phyloP scores from a whole-genome alignment of 1,284 basidiomycete species.

The Mixia osmundae region DNA sequence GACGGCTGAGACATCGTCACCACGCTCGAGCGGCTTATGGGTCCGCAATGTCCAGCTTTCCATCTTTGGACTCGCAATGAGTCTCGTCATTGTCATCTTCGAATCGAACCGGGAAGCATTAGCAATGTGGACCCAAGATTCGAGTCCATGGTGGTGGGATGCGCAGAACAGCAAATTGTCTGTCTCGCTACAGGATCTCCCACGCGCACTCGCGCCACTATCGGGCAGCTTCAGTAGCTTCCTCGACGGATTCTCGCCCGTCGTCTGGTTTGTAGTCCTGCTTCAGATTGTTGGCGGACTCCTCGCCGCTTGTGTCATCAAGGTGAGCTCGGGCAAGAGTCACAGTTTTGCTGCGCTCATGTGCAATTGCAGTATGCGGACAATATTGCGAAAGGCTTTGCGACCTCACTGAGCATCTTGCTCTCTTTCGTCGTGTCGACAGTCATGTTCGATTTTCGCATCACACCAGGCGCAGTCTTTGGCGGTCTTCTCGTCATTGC shows the following conservation, averaged over 20 bases:
- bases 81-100: constrained; percentile 18
- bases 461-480: constrained; percentile 3
- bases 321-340: not conserved
- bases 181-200: too few species aligned
- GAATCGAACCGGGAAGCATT: constrained; percentile 3
- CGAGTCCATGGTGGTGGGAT: not conserved
- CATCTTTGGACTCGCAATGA: constrained; percentile 19
- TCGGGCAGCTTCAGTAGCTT: constrained; percentile 6
- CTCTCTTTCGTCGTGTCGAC: constrained; percentile 19
- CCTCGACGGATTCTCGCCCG: constrained; percentile 18
- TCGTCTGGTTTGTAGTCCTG: constrained; percentile 21
- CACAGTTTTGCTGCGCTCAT: constrained; percentile 5
- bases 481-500: constrained; percentile 4
- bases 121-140: not conserved
- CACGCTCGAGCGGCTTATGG: constrained; percentile 16
- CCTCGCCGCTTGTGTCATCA: constrained; percentile 18
- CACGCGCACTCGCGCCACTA: not conserved
- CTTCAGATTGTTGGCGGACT: constrained; percentile 22
- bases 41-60: constrained; percentile 23
- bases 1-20: not conserved
- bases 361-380: constrained; percentile 22
- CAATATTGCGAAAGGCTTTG: constrained; percentile 23
- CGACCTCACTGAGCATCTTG: constrained; percentile 21
- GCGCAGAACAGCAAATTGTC: too few species aligned
- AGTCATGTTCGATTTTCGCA: constrained; percentile 7